Base-by-base conservation (phyloP, 1,284 basidiomycete genomes). In the Pyrrhoderma lamaoense region DNA sequence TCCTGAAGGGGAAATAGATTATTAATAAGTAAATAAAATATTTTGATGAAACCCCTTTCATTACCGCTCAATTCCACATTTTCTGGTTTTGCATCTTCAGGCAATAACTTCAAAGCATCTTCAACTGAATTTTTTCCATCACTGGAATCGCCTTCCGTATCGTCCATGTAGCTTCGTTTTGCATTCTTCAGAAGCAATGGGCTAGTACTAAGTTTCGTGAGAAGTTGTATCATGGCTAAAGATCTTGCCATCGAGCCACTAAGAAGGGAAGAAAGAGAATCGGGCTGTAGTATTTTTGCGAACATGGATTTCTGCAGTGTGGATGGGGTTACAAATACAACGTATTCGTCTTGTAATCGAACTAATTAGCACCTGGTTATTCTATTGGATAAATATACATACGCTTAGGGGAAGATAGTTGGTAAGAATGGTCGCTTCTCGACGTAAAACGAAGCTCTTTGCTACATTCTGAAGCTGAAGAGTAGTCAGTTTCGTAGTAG, bases 391-490 rank as follows among this genome's bases (percentile, higher is more conserved):
- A 39, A 47, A 43, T 45, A 50, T 56, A 69, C 83, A 60, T 60
- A 91, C 91, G 74, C 71, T 96, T 97, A 0, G 95, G 91, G 94
- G 95, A 11, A 99, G 70, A 61, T 89, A 92, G 54, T 85, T 82
- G 57, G 81, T 78, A 51, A 99, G 69, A 36, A 98, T 80, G 7
- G 77, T 80, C 0, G 89, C 86, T 46, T 89, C 93, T 55, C 96
- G 79, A 23, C 96, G 80, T 5, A 99, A 72, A 8, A 99, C 90
- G 66, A 97, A 96, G 59, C 88, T 86, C 58, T 81, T 81, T 11
- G 89, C 82, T 25, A 95, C 77, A 5, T 77, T 70, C n/a, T 77
- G 73, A 16, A 99, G 73, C 87, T 94, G 49, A 45, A 52, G 42
- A 55, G 25, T 8, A n/a, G 37, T 40, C 1, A 45, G 39, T 14